These are phyloP conservation scores for Pichia deserticola DNA, from an alignment of 805 yeast genomes.

Conservation along the genomic window DNA sequence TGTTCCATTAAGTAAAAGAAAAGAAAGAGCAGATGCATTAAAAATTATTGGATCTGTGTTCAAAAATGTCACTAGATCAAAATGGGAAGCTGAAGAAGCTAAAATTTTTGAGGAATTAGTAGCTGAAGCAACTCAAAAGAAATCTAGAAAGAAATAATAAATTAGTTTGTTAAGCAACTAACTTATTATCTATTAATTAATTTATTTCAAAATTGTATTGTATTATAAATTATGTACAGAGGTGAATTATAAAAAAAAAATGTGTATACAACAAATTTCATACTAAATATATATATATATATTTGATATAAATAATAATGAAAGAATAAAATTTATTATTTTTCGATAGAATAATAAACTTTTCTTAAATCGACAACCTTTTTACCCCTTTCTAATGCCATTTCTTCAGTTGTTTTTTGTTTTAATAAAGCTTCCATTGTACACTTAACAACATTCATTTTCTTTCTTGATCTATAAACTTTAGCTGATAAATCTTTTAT, in stretches of 20 bases:
- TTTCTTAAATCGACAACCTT: conserved; percentile 88
- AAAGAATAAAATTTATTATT: conserved; percentile 25
- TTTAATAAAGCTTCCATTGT: conserved; percentile 73
- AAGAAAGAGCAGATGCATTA: conserved; percentile 74
- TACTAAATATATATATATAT: too few species aligned
- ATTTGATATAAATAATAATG: too few species aligned
- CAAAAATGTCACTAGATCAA: conserved; percentile 58
- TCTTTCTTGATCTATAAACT: conserved; percentile 86
- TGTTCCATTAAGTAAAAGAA: conserved; percentile 52
- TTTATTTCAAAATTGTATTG: too few species aligned
- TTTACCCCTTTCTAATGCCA: conserved; percentile 90
- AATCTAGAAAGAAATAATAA: conserved; percentile 39
- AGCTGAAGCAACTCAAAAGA: conserved; percentile 69
- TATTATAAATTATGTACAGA: too few species aligned
- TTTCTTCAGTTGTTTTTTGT: conserved; percentile 77
- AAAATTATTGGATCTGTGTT: conserved; percentile 65
- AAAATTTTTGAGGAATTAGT: conserved; percentile 85
- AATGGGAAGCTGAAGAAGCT: conserved; percentile 90
- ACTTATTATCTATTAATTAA: too few species aligned
- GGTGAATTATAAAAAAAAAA: too few species aligned
- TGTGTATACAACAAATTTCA: too few species aligned
- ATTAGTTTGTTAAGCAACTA: too few species aligned
- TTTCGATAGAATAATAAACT: conserved; percentile 54
- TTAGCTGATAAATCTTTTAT: conserved; percentile 90
- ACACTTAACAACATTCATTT: conserved; percentile 90